Percentiles rank a stretch among this genome's conserved stretches.
Conservation (phyloP, 306 rosid species). For the Citrullus mucosospermus region DNA sequence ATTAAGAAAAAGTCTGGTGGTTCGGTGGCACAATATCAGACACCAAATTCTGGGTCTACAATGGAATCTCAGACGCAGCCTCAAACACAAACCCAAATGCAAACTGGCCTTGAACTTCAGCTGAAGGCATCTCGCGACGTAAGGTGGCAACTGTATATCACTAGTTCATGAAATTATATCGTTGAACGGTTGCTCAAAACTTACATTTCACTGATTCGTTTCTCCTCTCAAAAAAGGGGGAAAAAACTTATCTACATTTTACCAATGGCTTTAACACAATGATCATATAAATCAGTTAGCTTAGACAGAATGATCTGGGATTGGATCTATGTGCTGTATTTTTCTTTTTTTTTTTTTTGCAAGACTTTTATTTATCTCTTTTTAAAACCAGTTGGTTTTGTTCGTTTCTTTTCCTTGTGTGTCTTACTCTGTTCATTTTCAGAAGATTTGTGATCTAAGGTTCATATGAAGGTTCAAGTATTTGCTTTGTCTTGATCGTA, state of each 20-base stretch:
- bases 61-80: constrained; percentile 21
- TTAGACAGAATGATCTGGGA: neutral
- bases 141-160: constrained; percentile 85
- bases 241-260: too few relatives aligned
- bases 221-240: too few relatives aligned
- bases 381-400: neutral
- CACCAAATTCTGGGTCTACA: constrained; percentile 24
- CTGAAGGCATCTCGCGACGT: constrained; percentile 98
- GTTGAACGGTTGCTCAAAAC: neutral
- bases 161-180: constrained; percentile 29
- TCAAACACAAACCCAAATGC: constrained; percentile 34
- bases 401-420: neutral
- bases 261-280: too few relatives aligned
- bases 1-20: constrained; percentile 53
- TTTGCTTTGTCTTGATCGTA: neutral
- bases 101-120: constrained; percentile 78
- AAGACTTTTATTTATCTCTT: too few relatives aligned
- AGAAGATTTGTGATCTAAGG: neutral
- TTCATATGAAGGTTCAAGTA: neutral
- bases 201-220: too few relatives aligned
- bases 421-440: neutral
- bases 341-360: neutral
- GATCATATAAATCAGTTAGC: neutral
- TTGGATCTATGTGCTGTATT: neutral
- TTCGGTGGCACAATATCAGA: constrained; percentile 31